A percentile compares a stretch with the other conserved stretches of the same genome.
Conservation (phyloP, 2,329 filamentous ascomycete species). For the Sporothrix luriei region DNA sequence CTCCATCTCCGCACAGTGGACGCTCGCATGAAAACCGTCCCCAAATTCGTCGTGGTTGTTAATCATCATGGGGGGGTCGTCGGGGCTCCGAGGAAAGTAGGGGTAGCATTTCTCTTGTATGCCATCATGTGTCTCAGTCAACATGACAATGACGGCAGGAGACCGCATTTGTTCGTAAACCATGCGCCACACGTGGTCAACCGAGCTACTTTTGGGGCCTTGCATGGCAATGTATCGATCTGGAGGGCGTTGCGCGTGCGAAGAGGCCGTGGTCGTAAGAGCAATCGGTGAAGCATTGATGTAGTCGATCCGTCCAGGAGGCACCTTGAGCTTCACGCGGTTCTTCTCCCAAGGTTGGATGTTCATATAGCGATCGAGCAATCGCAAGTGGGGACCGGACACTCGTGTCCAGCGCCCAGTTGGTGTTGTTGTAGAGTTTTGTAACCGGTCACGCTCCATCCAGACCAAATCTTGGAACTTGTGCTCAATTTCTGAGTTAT, state of each 20-base stretch:
- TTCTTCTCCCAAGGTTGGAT: constrained; percentile 89
- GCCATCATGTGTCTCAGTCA: constrained; percentile 83
- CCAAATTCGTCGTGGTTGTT: constrained; percentile 67
- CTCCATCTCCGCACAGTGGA: constrained; percentile 67
- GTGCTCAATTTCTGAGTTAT: constrained; percentile 49
- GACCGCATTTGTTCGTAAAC: constrained; percentile 73
- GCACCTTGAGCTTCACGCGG: constrained; percentile 77
- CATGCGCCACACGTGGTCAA: constrained; percentile 94
- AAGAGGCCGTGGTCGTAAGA: constrained; percentile 48
- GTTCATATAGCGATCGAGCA: constrained; percentile 83
- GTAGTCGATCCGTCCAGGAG: constrained; percentile 72
- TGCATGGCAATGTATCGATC: constrained; percentile 87
- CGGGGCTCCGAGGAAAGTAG: constrained; percentile 72
- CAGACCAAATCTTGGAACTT: constrained; percentile 59
- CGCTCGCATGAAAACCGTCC: constrained; percentile 67
- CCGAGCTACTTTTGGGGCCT: constrained; percentile 76
- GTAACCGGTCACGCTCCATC: constrained; percentile 55
- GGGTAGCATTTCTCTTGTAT: constrained; percentile 81
- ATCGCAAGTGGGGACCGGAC: constrained; percentile 54
- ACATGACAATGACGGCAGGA: constrained; percentile 86
- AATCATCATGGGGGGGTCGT: constrained; percentile 56
- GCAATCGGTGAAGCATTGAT: constrained; percentile 78
- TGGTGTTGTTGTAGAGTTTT: constrained; percentile 47
- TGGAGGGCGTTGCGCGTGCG: constrained; percentile 41
- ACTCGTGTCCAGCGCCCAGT: constrained; percentile 55